Evolutionary conservation across 1,284 basidiomycete species (phyloP), one percentile per base, ranked within the genome.

Genomic region (Leucoagaricus sp.): DNA sequence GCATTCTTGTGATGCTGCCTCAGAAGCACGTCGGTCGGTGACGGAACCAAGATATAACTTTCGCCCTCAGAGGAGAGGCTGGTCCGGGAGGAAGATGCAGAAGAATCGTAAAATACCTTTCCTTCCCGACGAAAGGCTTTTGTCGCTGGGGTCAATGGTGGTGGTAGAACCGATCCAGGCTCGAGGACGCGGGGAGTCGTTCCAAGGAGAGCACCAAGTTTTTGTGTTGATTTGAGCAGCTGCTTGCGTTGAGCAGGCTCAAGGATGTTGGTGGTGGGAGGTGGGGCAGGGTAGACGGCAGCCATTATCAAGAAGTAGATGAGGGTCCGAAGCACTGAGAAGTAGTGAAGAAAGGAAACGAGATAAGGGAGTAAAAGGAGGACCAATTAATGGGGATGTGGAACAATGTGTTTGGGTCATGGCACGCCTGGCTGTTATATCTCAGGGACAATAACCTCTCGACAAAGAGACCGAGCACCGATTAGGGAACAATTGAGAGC

Each of bases 201-300:
- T 19, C 86, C 85, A 28, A 86, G 75, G 28, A 87, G 71, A 0
- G 75, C 74, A 17, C 76, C 81, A 38, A 86, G 75, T 63, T 87
- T 87, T 60, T 82, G 75, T 1, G 84, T 79, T 0, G 85, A 83
- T 47, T 81, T 79, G 41, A 86, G 72, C 23, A 85, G 77, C 51
- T 82, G 81, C 5, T 73, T 64, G 13, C 83, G 82, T 58, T 85
- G 76, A 42, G 72, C 69, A 0, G 72, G 65, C 49, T 77, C 72
- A 34, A 86, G 79, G 17, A 63, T 69, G 65, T 85, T 84, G 53
- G 71, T 68, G 6, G 83, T 84, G 0, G 80, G 66, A 36, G 72
- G 72, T 4, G 63, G 67, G 28, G 63, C 36, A 44, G 60, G 49
- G 13, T 49, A 55, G 31, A 49, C 25, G 31, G 29, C 26, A 46